phyloP scores from a whole-genome alignment of 2,329 filamentous ascomycete genomes.

The Ceratocystis destructans region DNA sequence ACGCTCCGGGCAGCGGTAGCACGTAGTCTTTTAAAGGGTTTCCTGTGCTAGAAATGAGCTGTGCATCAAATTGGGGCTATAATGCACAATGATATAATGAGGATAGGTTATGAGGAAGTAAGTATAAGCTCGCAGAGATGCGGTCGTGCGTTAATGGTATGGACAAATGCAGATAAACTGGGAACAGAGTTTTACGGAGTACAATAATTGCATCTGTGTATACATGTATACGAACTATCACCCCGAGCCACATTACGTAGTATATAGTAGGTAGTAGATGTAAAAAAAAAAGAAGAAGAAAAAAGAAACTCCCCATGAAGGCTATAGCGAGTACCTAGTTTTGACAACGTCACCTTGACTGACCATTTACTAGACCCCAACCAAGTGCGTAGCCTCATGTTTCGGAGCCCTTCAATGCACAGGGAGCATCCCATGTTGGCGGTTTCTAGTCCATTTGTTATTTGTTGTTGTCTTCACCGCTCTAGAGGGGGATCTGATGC shows the following conservation, averaged over 20 bases:
- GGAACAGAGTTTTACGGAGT: neutral
- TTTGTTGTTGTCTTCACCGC: neutral
- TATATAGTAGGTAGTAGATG: neutral
- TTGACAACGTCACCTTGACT: neutral
- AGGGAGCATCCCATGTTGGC: neutral
- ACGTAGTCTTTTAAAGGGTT: neutral
- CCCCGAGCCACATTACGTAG: neutral
- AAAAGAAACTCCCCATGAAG: neutral
- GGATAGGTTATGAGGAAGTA: too few species aligned
- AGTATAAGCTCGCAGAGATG: too few species aligned
- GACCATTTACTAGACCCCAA: too few species aligned
- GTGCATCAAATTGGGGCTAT: too few species aligned
- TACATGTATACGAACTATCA: conserved; percentile 2
- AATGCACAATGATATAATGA: neutral
- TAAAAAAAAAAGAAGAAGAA: neutral
- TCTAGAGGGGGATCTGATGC: neutral
- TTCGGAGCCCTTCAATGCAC: too few species aligned
- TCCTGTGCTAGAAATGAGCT: neutral
- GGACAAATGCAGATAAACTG: neutral
- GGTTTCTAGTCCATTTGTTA: neutral
- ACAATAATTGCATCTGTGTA: neutral
- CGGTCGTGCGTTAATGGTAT: too few species aligned
- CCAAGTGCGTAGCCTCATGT: neutral
- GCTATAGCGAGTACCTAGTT: neutral
- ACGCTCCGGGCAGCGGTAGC: neutral